These are phyloP conservation scores for Limnomonas spitsbergensis DNA, from an alignment of 139 green algal species.

Conservation along the genomic window DNA sequence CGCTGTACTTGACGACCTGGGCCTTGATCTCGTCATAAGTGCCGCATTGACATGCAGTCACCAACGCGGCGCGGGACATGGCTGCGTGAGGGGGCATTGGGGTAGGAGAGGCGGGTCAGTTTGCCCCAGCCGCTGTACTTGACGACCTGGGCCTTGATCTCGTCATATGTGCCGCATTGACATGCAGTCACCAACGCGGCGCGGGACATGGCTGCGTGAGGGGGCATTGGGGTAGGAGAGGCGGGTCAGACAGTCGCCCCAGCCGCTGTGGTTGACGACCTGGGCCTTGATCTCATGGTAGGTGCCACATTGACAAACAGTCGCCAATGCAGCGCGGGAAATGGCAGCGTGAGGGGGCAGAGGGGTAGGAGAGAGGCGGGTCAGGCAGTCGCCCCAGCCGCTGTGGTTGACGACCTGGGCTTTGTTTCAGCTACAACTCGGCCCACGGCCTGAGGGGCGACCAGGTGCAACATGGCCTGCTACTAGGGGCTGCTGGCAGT, in stretches of 20 bases:
- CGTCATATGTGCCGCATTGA: constrained; percentile 56
- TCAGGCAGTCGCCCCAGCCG: neutral
- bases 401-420: neutral
- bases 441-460: too few species aligned
- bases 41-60: constrained; percentile 22
- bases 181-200: constrained; percentile 6
- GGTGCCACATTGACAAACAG: constrained; percentile 2
- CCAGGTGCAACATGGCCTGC: too few species aligned
- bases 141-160: constrained; percentile 45
- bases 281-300: constrained; percentile 1
- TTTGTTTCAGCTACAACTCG: too few species aligned
- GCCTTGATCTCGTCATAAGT: constrained; percentile 62
- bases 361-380: neutral
- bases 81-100: neutral
- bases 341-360: constrained; percentile 11
- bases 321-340: constrained; percentile 17
- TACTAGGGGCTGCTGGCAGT: too few species aligned
- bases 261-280: neutral
- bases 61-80: constrained; percentile 17
- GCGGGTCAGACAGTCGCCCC: too few species aligned
- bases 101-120: neutral
- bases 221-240: neutral
- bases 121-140: constrained; percentile 25
- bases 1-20: constrained; percentile 24
- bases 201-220: constrained; percentile 18